These are phyloP conservation scores for Colletotrichum spaethianum DNA, from an alignment of 2,329 filamentous ascomycete genomes.

Conservation along the genomic window DNA sequence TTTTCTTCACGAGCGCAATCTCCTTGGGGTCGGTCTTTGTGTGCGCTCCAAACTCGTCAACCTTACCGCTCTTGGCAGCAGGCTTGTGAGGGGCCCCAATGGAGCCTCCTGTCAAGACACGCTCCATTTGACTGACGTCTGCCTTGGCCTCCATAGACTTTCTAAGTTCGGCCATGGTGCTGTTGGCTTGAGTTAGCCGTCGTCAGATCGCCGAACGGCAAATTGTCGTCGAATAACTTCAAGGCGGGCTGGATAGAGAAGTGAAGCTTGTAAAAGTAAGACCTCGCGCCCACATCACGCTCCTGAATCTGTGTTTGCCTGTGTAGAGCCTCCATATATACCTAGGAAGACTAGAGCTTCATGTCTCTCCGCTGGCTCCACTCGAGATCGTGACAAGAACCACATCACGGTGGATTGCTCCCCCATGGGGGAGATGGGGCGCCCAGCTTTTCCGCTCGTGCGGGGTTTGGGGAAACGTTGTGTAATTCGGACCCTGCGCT, in stretches of 20 bases:
- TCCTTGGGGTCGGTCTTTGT: constrained; percentile 56
- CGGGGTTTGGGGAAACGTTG: constrained; percentile 28
- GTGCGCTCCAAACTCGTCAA: constrained; percentile 55
- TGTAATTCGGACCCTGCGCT: constrained; percentile 30
- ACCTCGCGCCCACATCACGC: not conserved
- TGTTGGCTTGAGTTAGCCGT: not conserved
- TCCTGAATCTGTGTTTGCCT: not conserved
- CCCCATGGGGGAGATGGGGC: constrained; percentile 38
- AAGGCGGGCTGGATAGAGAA: constrained; percentile 4
- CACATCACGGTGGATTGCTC: constrained; percentile 21
- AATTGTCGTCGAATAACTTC: not conserved
- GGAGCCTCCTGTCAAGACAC: constrained; percentile 23
- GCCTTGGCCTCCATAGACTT: constrained; percentile 22
- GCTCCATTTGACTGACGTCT: constrained; percentile 27
- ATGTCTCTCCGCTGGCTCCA: constrained; percentile 19
- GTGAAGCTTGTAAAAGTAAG: not conserved
- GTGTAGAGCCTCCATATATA: constrained; percentile 29
- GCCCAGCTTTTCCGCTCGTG: constrained; percentile 39
- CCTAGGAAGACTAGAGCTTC: not conserved
- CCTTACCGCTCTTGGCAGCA: constrained; percentile 13
- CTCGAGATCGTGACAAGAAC: constrained; percentile 25
- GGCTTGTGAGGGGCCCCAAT: constrained; percentile 30
- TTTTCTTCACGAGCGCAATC: constrained; percentile 52
- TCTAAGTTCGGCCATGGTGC: constrained; percentile 23
- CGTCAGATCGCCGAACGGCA: not conserved